Conservation (phyloP, 176 grass and related monocot species). For the Avena sativa region DNA sequence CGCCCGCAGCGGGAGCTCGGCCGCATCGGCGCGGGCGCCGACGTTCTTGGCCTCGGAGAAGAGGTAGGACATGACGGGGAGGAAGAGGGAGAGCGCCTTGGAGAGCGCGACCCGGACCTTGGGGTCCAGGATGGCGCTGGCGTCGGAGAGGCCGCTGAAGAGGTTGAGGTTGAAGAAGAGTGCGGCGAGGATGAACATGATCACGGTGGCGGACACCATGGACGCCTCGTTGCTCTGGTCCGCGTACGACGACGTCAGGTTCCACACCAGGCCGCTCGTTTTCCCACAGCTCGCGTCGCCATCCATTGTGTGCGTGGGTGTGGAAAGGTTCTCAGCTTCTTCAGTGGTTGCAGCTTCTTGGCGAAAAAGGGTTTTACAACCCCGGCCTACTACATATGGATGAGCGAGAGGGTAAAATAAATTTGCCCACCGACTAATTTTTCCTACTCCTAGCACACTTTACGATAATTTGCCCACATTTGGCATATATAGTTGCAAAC, state of each 20-base stretch:
- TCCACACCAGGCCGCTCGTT: conserved; percentile 27
- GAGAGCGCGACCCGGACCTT: conserved; percentile 11
- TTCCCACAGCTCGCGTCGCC: conserved; percentile 3
- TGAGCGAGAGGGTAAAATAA: too few species aligned
- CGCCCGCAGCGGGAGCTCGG: conserved; percentile 1
- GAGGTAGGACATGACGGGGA: conserved; percentile 35
- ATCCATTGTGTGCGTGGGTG: too few species aligned
- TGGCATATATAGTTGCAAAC: too few species aligned
- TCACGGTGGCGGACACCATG: conserved; percentile 29
- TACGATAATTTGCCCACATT: too few species aligned
- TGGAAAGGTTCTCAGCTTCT: too few species aligned
- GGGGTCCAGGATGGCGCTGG: conserved; percentile 25
- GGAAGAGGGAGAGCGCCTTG: conserved; percentile 17
- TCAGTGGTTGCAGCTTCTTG: too few species aligned
- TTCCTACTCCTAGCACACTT: too few species aligned
- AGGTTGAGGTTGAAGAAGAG: conserved; percentile 34
- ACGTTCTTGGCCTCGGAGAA: conserved; percentile 30
- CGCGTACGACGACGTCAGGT: conserved; percentile 2
- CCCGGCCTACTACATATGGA: too few species aligned
- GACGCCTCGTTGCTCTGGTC: conserved; percentile 30
- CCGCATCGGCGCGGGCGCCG: neutral
- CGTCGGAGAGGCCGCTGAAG: conserved; percentile 30
- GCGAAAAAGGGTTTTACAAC: too few species aligned
- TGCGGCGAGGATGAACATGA: conserved; percentile 24
- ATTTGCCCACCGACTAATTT: too few species aligned